These are phyloP conservation scores for Alternaria triticina DNA, from an alignment of 2,329 filamentous ascomycete species.

Conservation along the genomic window DNA sequence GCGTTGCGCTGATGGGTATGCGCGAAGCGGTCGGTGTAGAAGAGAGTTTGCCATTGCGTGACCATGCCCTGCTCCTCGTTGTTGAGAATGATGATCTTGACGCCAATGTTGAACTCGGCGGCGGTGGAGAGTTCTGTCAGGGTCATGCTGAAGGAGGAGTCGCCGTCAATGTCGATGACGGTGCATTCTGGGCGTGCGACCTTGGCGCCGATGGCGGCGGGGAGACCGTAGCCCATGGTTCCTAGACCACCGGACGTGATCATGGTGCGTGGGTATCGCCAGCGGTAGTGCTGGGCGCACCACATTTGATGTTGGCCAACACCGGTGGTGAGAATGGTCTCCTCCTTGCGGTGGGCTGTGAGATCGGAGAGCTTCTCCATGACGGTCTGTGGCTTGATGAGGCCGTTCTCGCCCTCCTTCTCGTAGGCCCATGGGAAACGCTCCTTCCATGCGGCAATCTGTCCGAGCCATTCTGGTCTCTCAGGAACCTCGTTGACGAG, in stretches of 20 bases:
- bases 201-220: slow-evolving; percentile 94
- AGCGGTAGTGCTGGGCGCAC: slow-evolving; percentile 95
- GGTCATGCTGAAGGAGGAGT: slow-evolving; percentile 99
- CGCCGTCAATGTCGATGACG: slow-evolving; percentile 95
- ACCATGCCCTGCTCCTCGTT: slow-evolving; percentile 99
- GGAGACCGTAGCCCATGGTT: slow-evolving; percentile 95
- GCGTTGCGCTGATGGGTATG: slow-evolving; percentile 95
- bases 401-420: slow-evolving; percentile 72
- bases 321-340: slow-evolving; percentile 88
- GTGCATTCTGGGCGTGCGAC: slow-evolving; percentile 81
- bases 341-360: slow-evolving; percentile 78
- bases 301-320: slow-evolving; percentile 99
- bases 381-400: slow-evolving; percentile 93
- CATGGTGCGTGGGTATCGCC: slow-evolving; percentile 90
- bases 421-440: slow-evolving; percentile 91
- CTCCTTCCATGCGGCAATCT: slow-evolving; percentile 90
- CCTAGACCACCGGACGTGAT: slow-evolving; percentile 95
- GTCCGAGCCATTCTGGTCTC: slow-evolving; percentile 83
- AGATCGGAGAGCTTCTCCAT: slow-evolving; percentile 90
- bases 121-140: slow-evolving; percentile 93
- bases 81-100: slow-evolving; percentile 94
- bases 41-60: slow-evolving; percentile 97
- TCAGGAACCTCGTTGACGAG: slow-evolving; percentile 69
- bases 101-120: slow-evolving; percentile 92
- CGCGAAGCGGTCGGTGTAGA: slow-evolving; percentile 91